Conservation (phyloP, 768 basidiomycete species). For the Hericium coralloides region DNA sequence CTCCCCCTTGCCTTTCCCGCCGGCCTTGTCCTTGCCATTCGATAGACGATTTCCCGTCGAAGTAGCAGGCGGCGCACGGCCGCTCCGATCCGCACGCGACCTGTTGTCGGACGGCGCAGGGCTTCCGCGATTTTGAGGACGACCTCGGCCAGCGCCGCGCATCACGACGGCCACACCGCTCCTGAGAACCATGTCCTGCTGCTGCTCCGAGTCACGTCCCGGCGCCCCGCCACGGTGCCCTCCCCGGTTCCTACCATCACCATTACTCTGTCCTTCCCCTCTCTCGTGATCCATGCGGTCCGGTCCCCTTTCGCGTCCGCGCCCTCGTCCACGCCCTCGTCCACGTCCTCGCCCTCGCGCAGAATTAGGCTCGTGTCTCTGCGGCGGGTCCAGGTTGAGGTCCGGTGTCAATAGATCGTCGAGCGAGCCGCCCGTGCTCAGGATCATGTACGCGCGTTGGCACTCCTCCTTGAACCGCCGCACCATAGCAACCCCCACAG, state of each 20-base stretch:
- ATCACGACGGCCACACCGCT: too few relatives aligned
- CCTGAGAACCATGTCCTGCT: too few relatives aligned
- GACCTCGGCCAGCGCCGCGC: too few relatives aligned
- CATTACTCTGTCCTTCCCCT: background rate
- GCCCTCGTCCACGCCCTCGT: background rate
- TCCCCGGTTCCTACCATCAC: background rate
- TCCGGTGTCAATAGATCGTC: conserved; percentile 4
- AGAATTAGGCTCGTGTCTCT: background rate
- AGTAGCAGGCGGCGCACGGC: too few relatives aligned
- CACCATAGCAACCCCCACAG: background rate
- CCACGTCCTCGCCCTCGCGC: background rate
- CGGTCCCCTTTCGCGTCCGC: background rate
- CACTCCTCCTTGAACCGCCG: conserved; percentile 12
- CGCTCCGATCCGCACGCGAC: too few relatives aligned
- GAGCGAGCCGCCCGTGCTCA: conserved; percentile 3
- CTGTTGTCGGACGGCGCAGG: too few relatives aligned
- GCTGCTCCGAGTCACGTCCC: too few relatives aligned
- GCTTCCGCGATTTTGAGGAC: too few relatives aligned
- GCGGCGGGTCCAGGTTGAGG: background rate
- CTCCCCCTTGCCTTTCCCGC: too few relatives aligned
- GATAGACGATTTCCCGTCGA: too few relatives aligned
- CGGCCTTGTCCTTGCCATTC: too few relatives aligned
- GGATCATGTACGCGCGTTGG: conserved; percentile 10
- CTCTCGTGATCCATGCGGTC: background rate
- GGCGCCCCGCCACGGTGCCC: background rate